Conservation (phyloP, 176 grass and related monocot species). For the Oryza glumipatula region DNA sequence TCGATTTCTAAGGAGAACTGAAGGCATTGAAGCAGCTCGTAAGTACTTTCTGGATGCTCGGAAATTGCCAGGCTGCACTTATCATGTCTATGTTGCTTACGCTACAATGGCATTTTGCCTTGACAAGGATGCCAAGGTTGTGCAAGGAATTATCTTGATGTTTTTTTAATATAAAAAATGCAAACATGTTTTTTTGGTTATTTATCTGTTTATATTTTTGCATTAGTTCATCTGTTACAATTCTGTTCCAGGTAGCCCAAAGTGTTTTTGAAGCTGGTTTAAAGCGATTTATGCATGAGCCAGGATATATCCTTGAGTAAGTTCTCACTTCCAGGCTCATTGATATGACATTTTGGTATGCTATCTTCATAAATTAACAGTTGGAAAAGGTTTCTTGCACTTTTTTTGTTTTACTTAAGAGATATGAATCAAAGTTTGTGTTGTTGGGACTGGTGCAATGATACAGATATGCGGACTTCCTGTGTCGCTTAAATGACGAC, state of each 20-base stretch:
- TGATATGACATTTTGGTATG: slow-evolving; percentile 11
- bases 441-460: slow-evolving; percentile 41
- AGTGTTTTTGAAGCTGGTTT: slow-evolving; percentile 97
- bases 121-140: slow-evolving; percentile 95
- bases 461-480: slow-evolving; percentile 89
- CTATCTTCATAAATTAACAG: slow-evolving; percentile 30
- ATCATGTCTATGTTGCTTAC: slow-evolving; percentile 96
- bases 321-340: slow-evolving; percentile 33
- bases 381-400: slow-evolving; percentile 12
- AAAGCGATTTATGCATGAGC: slow-evolving; percentile 93
- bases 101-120: slow-evolving; percentile 90
- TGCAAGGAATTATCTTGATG: slow-evolving; percentile 27
- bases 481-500: slow-evolving; percentile 95
- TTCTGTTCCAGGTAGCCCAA: slow-evolving; percentile 73
- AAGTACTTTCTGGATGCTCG: slow-evolving; percentile 93
- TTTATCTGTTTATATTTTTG: neutral
- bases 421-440: neutral
- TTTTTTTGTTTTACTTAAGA: slow-evolving; percentile 22
- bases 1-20: slow-evolving; percentile 94
- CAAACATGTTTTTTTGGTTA: neutral
- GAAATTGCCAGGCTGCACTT: slow-evolving; percentile 78
- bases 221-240: neutral
- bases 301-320: slow-evolving; percentile 92
- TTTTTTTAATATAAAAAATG: neutral
- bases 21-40: slow-evolving; percentile 86